A percentile compares a stretch with the other conserved stretches of the same genome.
Conservation (phyloP, 2,329 filamentous ascomycete species). For the Colletotrichum filicis region DNA sequence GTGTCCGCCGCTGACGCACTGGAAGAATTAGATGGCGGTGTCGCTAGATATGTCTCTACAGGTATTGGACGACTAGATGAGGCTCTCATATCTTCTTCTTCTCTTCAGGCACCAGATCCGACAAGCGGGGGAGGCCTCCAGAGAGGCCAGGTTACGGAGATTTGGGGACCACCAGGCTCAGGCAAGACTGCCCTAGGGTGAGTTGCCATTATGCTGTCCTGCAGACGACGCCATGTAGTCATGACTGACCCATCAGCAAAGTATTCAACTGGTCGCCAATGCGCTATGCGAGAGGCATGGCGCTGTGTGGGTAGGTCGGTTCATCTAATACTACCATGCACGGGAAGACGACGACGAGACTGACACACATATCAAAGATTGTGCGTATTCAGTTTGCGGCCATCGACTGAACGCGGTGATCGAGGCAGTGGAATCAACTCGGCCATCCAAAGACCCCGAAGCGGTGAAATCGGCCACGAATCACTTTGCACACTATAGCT, state of each 20-base stretch:
- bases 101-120: conserved; percentile 17
- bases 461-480: conserved; percentile 6
- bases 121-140: conserved; percentile 67
- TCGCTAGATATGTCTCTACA: conserved; percentile 64
- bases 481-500: conserved; percentile 60
- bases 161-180: conserved; percentile 87
- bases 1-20: conserved; percentile 80
- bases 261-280: conserved; percentile 76
- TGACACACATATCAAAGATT: conserved; percentile 43
- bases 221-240: conserved; percentile 17
- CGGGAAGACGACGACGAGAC: background rate
- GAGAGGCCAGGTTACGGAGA: conserved; percentile 83
- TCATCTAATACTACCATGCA: conserved; percentile 27
- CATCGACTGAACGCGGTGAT: conserved; percentile 48
- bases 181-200: conserved; percentile 89
- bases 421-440: conserved; percentile 23
- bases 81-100: conserved; percentile 49
- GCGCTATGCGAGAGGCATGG: conserved; percentile 68
- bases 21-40: conserved; percentile 64
- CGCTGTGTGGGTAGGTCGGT: conserved; percentile 87
- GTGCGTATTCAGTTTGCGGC: conserved; percentile 51
- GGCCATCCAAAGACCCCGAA: conserved; percentile 19
- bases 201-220: conserved; percentile 43
- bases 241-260: conserved; percentile 46
- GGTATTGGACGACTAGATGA: conserved; percentile 65